Percentiles rank a stretch among this genome's conserved stretches.
Conservation (phyloP, 441 rosid genomes). For the Populus tomentosa region DNA sequence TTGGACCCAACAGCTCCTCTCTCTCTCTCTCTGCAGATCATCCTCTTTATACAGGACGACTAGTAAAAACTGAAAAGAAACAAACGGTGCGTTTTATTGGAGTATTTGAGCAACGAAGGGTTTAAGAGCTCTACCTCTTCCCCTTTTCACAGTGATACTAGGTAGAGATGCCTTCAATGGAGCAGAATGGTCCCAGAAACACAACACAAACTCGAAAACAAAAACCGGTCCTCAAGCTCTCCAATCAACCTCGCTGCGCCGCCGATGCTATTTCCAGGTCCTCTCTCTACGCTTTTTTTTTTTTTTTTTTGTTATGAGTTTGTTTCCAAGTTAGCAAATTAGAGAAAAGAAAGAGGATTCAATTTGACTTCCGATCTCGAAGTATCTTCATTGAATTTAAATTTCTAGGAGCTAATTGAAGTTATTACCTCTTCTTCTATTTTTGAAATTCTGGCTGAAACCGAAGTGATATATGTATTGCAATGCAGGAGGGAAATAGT, state of each 20-base stretch:
- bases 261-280: constrained; percentile 29
- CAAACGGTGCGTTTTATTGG: not conserved
- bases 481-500: constrained; percentile 46
- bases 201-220: constrained; percentile 20
- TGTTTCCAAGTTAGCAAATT: not conserved
- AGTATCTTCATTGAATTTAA: constrained; percentile 27
- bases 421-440: not conserved
- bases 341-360: not conserved
- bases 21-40: too few relatives aligned
- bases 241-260: constrained; percentile 15
- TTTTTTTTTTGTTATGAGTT: not conserved
- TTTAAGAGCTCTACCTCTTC: not conserved
- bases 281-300: not conserved
- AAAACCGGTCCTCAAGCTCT: constrained; percentile 7
- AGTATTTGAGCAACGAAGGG: not conserved
- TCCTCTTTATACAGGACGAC: not conserved
- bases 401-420: not conserved
- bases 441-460: not conserved
- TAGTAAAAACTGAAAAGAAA: not conserved
- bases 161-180: constrained; percentile 48
- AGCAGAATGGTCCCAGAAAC: constrained; percentile 28
- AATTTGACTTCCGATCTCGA: not conserved
- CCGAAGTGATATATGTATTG: constrained; percentile 11
- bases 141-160: not conserved
- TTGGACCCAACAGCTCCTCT: too few relatives aligned